Conservation (phyloP, 169 alveolate species). For the Plasmodium adleri region DNA sequence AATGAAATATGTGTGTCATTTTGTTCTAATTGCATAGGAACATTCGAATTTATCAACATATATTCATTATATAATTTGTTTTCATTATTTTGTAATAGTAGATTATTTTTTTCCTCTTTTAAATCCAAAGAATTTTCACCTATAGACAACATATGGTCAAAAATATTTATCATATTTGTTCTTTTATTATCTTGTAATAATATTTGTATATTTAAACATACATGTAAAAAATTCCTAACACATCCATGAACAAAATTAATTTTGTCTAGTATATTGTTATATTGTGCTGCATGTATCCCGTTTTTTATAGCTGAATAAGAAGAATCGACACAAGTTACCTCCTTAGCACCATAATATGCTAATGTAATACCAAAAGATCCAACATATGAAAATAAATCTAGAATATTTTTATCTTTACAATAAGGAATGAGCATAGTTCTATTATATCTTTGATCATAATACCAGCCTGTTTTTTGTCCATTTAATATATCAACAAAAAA, state of each 20-base stretch:
- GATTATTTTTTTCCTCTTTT: neutral
- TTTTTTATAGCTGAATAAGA: constrained; percentile 69
- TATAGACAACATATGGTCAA: neutral
- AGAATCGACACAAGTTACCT: constrained; percentile 79
- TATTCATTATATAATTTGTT: neutral
- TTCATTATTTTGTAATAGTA: neutral
- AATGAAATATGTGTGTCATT: neutral
- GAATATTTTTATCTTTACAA: constrained; percentile 69
- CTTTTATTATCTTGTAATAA: neutral
- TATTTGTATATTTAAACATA: constrained; percentile 24
- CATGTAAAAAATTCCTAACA: constrained; percentile 47
- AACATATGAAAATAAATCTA: constrained; percentile 78
- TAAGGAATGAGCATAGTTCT: constrained; percentile 76
- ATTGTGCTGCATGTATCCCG: constrained; percentile 71
- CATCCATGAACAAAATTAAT: constrained; percentile 64
- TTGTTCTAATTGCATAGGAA: neutral
- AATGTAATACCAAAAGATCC: constrained; percentile 80
- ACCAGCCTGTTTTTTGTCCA: constrained; percentile 81
- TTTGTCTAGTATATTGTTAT: constrained; percentile 60
- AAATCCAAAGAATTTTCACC: neutral
- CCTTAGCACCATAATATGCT: constrained; percentile 79
- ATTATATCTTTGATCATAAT: constrained; percentile 74
- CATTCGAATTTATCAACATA: neutral
- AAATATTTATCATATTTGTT: neutral
- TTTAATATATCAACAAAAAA: constrained; percentile 78